Base-by-base conservation (phyloP, 768 basidiomycete species). In the Suillus occidentalis region DNA sequence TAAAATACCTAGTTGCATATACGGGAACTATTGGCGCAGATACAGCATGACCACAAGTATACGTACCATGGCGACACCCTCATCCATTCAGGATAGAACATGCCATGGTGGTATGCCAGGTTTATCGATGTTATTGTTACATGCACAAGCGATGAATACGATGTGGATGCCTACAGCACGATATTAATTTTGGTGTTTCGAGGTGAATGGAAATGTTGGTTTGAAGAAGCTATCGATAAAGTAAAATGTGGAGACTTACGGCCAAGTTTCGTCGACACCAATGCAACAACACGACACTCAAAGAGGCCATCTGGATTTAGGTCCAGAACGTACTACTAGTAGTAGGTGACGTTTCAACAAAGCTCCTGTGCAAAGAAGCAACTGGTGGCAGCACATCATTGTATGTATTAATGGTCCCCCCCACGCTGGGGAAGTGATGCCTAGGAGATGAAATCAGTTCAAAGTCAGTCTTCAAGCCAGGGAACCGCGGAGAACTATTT, bases 181-280 rank as follows among this genome's bases (percentile, higher is more conserved):
- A 28, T 4, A 42, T 20, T 4, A 34, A 34, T 34, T 34, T 8
- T 36, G 0, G 34, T 5, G 8, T 36, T 36, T 36, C 34, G 34
- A 6, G 34, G 34, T 36, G 34, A 36, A 36, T 36, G 8, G 4
- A 36, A 36, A 36, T 36, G 34, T 36, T 36, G 34, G 8, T 36
- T 36, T 36, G 6, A 36, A 36, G 34, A 25, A 4, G 31, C 31
- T 31, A 36, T 4, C 6, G 4, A 39, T 57, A 10, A 18, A 25
- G 56, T 61, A 57, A 13, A 0, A 57, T 37, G 37, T 12, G 47
- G 61, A 59, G 22, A 82, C 94, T 75, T 76, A 95, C 90, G 96
- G 96, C 95, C 96, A 99, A 7, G 92, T 91, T 25, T 88, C 87
- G 72, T 98, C 98, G 61, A 97, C 87, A 61, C 95, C 95, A 59